Base-by-base conservation (phyloP, 176 grass and related monocot genomes). In the Microstegium vimineum region DNA sequence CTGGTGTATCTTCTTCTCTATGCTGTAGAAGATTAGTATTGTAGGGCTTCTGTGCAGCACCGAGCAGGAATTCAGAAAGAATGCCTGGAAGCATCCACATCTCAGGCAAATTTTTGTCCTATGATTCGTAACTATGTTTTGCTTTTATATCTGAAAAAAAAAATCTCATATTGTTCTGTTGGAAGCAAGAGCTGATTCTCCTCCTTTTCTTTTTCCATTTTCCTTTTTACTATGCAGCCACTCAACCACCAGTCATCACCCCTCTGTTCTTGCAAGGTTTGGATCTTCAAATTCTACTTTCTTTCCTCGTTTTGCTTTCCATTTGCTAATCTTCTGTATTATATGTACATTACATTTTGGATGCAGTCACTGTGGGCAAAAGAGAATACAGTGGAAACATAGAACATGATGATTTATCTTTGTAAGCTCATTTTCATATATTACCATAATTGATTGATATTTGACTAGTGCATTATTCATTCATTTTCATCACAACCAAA, bases 1-100 rank as follows among this genome's bases (percentile, higher is more conserved):
- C 34, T 60, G 56, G 2, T 64, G 14, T 35, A 8, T 66, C 41
- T 54, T 68, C 69, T 66, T 30, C 77, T 56, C 71, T 62, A 20
- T 22, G 71, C 82, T 81, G 63, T 52, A 64, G 60, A 81, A 74
- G 72, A 82, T 81, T 59, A 66, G 78, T 31, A 77, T 71, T 89
- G 77, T 35, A 37, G 33, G 87, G 77, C 66, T 66, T 85, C 71
- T 85, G 51, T 65, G 82, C 65, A 57, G 27, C 65, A 25, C 42
- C 41, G 25, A 76, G 16, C 73, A 77, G 35, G 42, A 51, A 14
- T 43, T 84, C 63, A 63, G 23, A 26, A 76, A 89, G 20, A 56
- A 89, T 89, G 87, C 78, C 87, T 64, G 87, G 87, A 56, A 77
- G 83, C 72, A 89, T 89, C 87, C 56, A 57, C 8, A 22, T 89